Percentiles rank a stretch among this genome's conserved stretches.
phyloP scores from a whole-genome alignment of 352 stramenopile genomes.

The Aphanomyces stellatus region DNA sequence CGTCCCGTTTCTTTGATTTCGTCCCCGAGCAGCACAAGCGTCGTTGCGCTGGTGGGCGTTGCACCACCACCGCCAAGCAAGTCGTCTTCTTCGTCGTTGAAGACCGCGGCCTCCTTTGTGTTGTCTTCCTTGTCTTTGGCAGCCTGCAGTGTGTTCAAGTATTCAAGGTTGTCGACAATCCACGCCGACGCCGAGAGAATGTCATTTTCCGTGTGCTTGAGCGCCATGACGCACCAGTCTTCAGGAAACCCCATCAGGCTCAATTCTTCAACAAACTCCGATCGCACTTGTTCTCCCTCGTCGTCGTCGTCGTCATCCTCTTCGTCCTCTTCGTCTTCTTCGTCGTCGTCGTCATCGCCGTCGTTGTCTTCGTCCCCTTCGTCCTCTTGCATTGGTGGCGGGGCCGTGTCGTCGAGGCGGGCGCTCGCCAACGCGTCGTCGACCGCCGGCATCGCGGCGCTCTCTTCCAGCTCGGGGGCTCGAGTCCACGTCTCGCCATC shows the following conservation, averaged over 20 bases:
- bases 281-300: constrained; percentile 37
- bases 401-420: too few species aligned
- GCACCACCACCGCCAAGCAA: constrained; percentile 22
- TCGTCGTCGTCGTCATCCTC: constrained; percentile 47
- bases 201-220: constrained; percentile 88
- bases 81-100: constrained; percentile 66
- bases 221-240: constrained; percentile 85
- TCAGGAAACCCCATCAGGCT: constrained; percentile 91
- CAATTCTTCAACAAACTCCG: constrained; percentile 85
- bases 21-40: background rate
- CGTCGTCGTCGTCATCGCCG: constrained; percentile 41
- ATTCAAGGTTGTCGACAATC: constrained; percentile 92
- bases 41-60: constrained; percentile 8
- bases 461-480: constrained; percentile 21
- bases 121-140: constrained; percentile 57
- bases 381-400: constrained; percentile 19
- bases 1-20: constrained; percentile 58
- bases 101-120: constrained; percentile 29
- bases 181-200: constrained; percentile 85
- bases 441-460: background rate
- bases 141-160: constrained; percentile 74
- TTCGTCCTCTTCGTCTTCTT: constrained; percentile 42
- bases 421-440: too few species aligned
- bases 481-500: background rate
- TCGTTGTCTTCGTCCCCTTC: constrained; percentile 39